Evolutionary conservation across 208 protist genomes (phyloP), one percentile per base, ranked within the genome.

Genomic region (Leishmania gerbilli): DNA sequence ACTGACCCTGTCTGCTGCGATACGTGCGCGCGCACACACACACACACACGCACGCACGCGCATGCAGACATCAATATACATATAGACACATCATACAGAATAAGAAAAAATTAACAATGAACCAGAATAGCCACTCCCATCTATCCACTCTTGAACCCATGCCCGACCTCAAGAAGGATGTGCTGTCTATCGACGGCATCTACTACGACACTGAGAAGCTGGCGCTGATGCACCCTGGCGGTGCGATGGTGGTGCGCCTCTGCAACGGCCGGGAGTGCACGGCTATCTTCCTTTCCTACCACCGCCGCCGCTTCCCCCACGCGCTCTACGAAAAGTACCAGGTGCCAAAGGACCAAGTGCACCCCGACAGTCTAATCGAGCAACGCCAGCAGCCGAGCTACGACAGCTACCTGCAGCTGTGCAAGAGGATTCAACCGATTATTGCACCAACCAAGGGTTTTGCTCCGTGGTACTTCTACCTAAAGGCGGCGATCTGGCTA

Each of bases 171-270:
- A 85, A 88, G 78, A 84, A 72, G 49, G 86, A 96, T 84, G 91
- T 94, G 37, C 64, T 94, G 72, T 90, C 86, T 17, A 92, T 96
- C 68, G 92, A 96, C 42, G 92, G 91, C 42, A 87, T 92, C 75
- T 96, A 94, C 84, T 96, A 96, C 75, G 91, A 94, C 74, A 96
- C 92, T 0, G 79, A 90, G 80, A 88, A 90, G 72, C 71, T 96
- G 58, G 90, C 92, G 3, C 42, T 64, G 37, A 84, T 90, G 58
- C 92, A 96, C 83, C 91, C 91, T 11, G 92, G 92, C 37, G 92
- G 92, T 3, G 71, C 86, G 64, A 92, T 92, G 88, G 89, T 93
- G 83, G 87, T 96, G 77, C 88, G 84, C 37, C 89, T 96, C 83
- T 91, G 86, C 74, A 96, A 96, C 76, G 88, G 89, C n/a, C 83